Evolutionary conservation across 306 rosid species (phyloP), one percentile per base, ranked within the genome.

Genomic region (Vigna hirtella): DNA sequence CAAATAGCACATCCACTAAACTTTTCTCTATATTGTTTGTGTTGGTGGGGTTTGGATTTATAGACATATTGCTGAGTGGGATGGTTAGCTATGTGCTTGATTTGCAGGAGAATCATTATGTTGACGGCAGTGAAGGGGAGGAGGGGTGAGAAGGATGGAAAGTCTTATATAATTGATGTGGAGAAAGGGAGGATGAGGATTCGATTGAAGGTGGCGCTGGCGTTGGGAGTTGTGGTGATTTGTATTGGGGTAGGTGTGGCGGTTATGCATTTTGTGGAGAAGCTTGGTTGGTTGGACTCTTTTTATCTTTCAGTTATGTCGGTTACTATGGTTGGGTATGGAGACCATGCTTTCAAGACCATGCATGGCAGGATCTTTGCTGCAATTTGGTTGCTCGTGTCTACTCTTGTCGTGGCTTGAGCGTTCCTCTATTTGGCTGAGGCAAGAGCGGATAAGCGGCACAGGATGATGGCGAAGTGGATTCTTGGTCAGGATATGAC

Each of bases 141-240:
- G 75, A 86, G 73, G 73, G 89, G 86, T n/a, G 88, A 69, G 83
- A 87, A 68, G 48, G 93, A 88, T 69, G 86, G 68, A 2, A 83
- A 65, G 16, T 93, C 98, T 0, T 93, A 90, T 68, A 84, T 96
- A 67, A 69, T 96, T 72, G 99, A 96, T 86, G 89, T 87, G 58
- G 93, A 95, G 89, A 95, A 96, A 79, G 99, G 99, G 78, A 91
- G 99, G 80, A 96, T 96, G 99, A 90, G 99, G 84, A 96, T 96
- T 80, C 87, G 98, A 82, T 82, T 96, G 99, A 93, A 96, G 88
- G 99, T 96, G 77, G 98, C 83, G 2, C 73, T 95, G 89, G 99
- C 99, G 10, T 82, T 93, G 67, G 96, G 91, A 63, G 98, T 95
- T 73, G 98, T 95, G 69, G 90, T 95, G 26, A 87, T 93, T 58